These are phyloP conservation scores for Globisporangium viniferum DNA, from an alignment of 352 stramenopile species.

Conservation along the genomic window DNA sequence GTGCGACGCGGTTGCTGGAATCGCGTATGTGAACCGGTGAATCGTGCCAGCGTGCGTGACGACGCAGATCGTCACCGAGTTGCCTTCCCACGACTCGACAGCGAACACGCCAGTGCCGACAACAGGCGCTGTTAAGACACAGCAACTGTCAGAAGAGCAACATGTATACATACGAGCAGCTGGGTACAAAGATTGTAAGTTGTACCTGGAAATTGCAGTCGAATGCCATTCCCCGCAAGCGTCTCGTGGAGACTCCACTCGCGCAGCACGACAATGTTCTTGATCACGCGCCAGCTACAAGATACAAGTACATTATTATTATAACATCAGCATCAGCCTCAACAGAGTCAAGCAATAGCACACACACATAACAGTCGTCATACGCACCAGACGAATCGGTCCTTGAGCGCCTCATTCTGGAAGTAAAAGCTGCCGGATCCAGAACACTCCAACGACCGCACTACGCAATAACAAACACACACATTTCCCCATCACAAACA, in stretches of 20 bases:
- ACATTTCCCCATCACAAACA: background rate
- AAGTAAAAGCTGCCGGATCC: slow-evolving; percentile 75
- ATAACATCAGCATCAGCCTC: background rate
- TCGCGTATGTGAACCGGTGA: slow-evolving; percentile 60
- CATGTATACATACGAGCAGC: background rate
- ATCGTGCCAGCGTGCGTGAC: slow-evolving; percentile 67
- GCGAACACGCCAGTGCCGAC: slow-evolving; percentile 53
- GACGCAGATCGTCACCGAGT: slow-evolving; percentile 54
- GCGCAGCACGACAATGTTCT: slow-evolving; percentile 69
- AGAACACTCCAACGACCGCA: slow-evolving; percentile 61
- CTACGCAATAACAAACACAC: slow-evolving; percentile 18
- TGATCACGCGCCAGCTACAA: slow-evolving; percentile 60
- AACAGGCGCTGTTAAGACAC: slow-evolving; percentile 30
- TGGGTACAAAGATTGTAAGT: background rate
- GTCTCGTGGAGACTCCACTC: slow-evolving; percentile 71
- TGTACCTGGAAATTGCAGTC: slow-evolving; percentile 48
- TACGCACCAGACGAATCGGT: slow-evolving; percentile 60
- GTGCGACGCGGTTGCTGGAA: slow-evolving; percentile 22
- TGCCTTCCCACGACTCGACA: slow-evolving; percentile 61
- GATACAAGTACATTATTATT: slow-evolving; percentile 2
- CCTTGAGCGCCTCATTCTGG: slow-evolving; percentile 57
- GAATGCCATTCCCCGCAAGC: slow-evolving; percentile 50
- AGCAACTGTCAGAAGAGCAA: background rate
- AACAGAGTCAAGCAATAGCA: background rate
- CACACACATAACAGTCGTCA: background rate